Evolutionary conservation across 805 yeast species (phyloP), one percentile per base, ranked within the genome.

Genomic region (Hanseniaspora lachancei): DNA sequence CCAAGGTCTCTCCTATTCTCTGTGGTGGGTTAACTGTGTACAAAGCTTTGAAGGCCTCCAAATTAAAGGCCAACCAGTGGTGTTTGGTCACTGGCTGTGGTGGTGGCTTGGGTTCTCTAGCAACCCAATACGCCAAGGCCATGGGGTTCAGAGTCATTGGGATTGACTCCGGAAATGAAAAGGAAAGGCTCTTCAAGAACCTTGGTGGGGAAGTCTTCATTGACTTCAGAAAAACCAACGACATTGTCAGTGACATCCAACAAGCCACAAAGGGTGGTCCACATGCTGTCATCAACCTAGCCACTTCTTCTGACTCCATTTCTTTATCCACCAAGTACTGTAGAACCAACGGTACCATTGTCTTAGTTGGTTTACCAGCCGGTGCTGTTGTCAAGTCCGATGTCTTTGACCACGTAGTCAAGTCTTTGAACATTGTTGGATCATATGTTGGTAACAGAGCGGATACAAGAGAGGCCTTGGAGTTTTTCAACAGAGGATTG

Each of bases 381-480:
- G 80, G 80, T 62, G 88, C 91, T 55, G 77, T 77, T 65, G 78
- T 78, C 61, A 74, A 75, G 59, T 79, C 87, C 18, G 75, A 79
- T 48, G 84, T 86, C 49, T 82, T 85, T 71, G 73, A 75, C 46
- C 79, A 84, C 44, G 95, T 86, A 54, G 81, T 84, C 60, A 83
- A 77, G 69, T 79, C 86, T 41, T 74, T 84, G 66, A 73, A 74
- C 64, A 81, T 86, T 67, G 77, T 75, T 67, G 95, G 93, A 58
- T 85, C 95, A 29, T 85, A 84, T 64, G 95, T 87, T 57, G 95
- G 95, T 60, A 86, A 84, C 78, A 81, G 95, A 71, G 84, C 84
- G 56, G 95, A 87, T 69, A 78, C 95, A 13, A 69, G 76, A 66
- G 89, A 82, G 70, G 88, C 88, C 49, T 66, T 82, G 57, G 86